Conservation (phyloP, 225 moss, liverwort and hornwort genomes). For the Marchantia paleacea region DNA sequence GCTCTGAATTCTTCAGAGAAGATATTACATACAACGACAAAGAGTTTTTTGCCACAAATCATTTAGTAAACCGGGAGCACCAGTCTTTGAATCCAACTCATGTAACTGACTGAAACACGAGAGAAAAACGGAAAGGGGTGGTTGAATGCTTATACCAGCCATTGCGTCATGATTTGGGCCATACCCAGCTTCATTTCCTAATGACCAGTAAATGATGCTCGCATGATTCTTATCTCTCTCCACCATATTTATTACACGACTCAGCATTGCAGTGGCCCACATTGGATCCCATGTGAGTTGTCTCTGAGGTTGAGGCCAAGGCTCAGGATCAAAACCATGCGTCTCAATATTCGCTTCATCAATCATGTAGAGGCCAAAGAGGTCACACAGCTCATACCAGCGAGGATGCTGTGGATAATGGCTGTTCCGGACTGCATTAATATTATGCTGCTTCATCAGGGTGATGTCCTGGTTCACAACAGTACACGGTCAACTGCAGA, state of each 20-base stretch:
- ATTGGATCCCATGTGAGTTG: conserved; percentile 81
- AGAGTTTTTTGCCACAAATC: no score
- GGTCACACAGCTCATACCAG: conserved; percentile 99
- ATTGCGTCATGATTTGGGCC: conserved; percentile 97
- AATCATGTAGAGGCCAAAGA: conserved; percentile 86
- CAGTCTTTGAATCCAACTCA: neutral
- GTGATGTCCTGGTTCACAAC: conserved; percentile 64
- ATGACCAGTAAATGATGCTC: conserved; percentile 91
- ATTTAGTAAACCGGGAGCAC: no score
- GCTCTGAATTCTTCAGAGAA: no score
- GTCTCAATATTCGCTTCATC: conserved; percentile 99
- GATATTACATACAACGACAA: no score
- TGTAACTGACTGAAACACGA: neutral
- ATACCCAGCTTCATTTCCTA: conserved; percentile 94
- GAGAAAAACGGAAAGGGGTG: neutral
- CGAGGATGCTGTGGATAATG: conserved; percentile 97
- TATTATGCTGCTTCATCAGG: conserved; percentile 95
- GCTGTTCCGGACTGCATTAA: conserved; percentile 90
- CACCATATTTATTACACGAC: conserved; percentile 96
- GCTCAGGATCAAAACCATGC: conserved; percentile 97
- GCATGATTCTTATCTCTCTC: conserved; percentile 98
- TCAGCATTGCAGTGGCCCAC: conserved; percentile 86
- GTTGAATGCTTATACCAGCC: conserved; percentile 61
- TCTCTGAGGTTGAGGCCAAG: conserved; percentile 75
- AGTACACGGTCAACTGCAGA: neutral